Evolutionary conservation across 495 filamentous ascomycete species (phyloP).

Genomic region (Aspergillus hancockii): DNA sequence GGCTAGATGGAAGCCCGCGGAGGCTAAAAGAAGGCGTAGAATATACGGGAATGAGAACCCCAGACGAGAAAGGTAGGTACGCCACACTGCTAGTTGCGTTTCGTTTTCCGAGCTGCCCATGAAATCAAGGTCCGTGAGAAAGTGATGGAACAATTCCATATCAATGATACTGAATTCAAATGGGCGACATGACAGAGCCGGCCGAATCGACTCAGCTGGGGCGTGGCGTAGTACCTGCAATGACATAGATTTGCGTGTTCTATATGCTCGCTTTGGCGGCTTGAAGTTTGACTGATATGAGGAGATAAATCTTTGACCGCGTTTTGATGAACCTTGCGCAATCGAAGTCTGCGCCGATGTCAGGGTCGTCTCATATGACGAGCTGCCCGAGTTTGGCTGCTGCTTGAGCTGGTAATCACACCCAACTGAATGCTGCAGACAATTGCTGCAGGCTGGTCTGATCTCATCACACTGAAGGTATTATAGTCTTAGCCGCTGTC

Average conservation of each 20-base stretch:
- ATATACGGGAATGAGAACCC: slow-evolving; percentile 16
- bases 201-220: not conserved
- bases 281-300: slow-evolving; percentile 9
- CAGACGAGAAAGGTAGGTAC: slow-evolving; percentile 8
- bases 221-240: not conserved
- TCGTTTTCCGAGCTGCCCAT: no score
- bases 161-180: slow-evolving; percentile 19
- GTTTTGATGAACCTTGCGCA: not conserved
- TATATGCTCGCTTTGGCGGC: slow-evolving; percentile 7
- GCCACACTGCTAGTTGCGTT: not conserved
- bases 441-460: slow-evolving; percentile 14
- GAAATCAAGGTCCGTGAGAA: no score
- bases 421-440: slow-evolving; percentile 15
- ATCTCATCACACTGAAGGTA: slow-evolving; percentile 16
- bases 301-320: slow-evolving; percentile 4
- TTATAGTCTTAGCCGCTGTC: no score
- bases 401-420: slow-evolving; percentile 13
- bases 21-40: slow-evolving; percentile 13
- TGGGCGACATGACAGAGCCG: not conserved
- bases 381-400: not conserved
- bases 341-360: not conserved
- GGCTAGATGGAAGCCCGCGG: slow-evolving; percentile 16
- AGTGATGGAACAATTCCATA: slow-evolving; percentile 19
- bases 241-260: not conserved
- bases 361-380: no score